Evolutionary conservation across 2,329 filamentous ascomycete species (phyloP).

Genomic region (Fusarium liriodendri): DNA sequence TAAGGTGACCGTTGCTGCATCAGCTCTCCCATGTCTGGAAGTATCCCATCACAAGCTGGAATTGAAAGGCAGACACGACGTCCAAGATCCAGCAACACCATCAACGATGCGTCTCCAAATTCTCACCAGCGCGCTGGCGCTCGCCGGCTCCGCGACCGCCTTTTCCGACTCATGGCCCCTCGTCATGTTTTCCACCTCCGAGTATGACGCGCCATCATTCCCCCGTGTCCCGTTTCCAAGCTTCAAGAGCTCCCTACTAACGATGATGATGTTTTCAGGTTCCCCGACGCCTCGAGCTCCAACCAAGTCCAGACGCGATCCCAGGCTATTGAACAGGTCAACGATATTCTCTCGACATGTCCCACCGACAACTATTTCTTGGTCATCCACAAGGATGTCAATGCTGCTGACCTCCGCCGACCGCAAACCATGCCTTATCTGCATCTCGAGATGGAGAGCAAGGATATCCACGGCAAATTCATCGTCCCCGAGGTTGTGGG

Average conservation of each 20-base stretch:
- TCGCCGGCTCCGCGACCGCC: conserved; percentile 71
- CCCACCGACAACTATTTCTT: conserved; percentile 82
- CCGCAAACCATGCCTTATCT: conserved; percentile 64
- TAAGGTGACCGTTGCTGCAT: conserved; percentile 40
- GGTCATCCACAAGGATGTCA: conserved; percentile 80
- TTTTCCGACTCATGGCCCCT: conserved; percentile 92
- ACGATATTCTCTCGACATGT: conserved; percentile 71
- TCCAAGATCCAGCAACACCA: conserved; percentile 40
- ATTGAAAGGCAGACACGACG: conserved; percentile 42
- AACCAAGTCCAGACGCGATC: conserved; percentile 63
- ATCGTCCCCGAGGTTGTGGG: conserved; percentile 70
- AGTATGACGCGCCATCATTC: conserved; percentile 65
- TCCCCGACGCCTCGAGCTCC: conserved; percentile 48
- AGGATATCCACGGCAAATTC: conserved; percentile 53
- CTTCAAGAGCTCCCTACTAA: conserved; percentile 40
- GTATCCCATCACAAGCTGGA: conserved; percentile 40
- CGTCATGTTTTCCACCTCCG: conserved; percentile 84
- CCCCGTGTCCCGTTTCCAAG: conserved; percentile 15
- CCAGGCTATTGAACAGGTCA: conserved; percentile 56
- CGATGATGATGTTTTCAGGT: conserved; percentile 39
- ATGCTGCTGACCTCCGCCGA: conserved; percentile 73
- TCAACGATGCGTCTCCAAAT: conserved; percentile 66
- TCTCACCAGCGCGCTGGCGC: conserved; percentile 62
- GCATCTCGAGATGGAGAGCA: conserved; percentile 52
- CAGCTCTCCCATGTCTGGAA: conserved; percentile 36